A percentile compares a stretch with the other conserved stretches of the same genome.
Evolutionary conservation across 140 eudicot species (phyloP).

Genomic region (Ambrosia hybrid): DNA sequence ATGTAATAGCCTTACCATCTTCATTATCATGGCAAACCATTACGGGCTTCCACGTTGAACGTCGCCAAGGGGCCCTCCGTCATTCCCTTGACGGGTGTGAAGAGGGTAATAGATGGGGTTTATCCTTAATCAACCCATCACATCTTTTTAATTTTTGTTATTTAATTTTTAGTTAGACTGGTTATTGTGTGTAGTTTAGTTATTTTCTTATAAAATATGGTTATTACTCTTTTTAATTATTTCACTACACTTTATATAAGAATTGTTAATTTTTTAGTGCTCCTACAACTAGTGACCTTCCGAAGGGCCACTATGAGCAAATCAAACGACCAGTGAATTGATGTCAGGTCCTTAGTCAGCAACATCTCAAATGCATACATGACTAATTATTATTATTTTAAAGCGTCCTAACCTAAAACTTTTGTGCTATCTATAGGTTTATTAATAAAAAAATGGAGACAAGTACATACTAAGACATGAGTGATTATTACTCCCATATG

Average conservation of each 20-base stretch:
- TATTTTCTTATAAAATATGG: no score
- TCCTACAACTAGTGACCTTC: slow-evolving; percentile 15
- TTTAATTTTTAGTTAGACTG: no score
- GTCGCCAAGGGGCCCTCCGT: no score
- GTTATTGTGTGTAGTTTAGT: no score
- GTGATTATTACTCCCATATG: slow-evolving; percentile 39
- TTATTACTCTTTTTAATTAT: no score
- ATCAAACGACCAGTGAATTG: slow-evolving; percentile 1
- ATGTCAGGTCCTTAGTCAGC: slow-evolving; percentile 22
- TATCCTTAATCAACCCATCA: no score
- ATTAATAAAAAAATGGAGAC: slow-evolving; percentile 21
- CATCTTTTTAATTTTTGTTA: no score
- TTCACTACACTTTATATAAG: background rate
- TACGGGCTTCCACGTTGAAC: no score
- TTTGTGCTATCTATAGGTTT: slow-evolving; percentile 11
- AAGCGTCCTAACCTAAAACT: slow-evolving; percentile 17
- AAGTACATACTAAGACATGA: slow-evolving; percentile 34
- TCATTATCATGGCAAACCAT: no score
- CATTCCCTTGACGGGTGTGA: no score
- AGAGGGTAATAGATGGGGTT: no score
- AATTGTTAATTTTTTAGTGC: background rate
- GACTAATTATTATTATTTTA: slow-evolving; percentile 7
- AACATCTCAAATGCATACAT: slow-evolving; percentile 25
- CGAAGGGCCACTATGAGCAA: slow-evolving; percentile 1
- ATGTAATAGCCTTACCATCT: no score